These are phyloP conservation scores for Fraxinus paxiana DNA, from an alignment of 305 asterid genomes.

Conservation along the genomic window DNA sequence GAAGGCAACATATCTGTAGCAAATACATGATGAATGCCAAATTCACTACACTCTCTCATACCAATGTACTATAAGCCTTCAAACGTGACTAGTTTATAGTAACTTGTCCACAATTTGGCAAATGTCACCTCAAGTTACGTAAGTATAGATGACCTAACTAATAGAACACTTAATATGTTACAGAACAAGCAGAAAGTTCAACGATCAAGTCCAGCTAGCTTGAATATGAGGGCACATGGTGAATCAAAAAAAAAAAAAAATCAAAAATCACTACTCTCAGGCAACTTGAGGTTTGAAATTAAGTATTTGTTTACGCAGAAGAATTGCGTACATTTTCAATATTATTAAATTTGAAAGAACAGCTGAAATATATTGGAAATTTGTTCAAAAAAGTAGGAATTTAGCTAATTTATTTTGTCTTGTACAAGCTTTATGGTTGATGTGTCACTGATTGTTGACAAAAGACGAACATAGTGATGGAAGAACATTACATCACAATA, in stretches of 20 bases:
- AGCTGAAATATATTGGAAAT: neutral
- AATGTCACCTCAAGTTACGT: neutral
- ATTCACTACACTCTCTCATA: neutral
- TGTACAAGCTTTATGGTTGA: neutral
- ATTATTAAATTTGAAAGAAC: neutral
- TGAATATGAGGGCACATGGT: neutral
- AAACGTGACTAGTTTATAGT: neutral
- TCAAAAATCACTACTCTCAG: neutral
- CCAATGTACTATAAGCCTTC: neutral
- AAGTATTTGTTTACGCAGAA: neutral
- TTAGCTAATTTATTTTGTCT: neutral
- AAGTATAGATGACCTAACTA: neutral
- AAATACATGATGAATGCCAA: neutral
- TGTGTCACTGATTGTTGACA: neutral
- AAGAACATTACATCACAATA: neutral
- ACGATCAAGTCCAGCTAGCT: neutral
- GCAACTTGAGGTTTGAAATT: neutral
- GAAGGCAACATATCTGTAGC: neutral
- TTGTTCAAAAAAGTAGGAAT: neutral
- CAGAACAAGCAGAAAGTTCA: neutral
- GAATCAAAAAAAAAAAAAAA: neutral
- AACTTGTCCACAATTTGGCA: neutral
- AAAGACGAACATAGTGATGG: neutral
- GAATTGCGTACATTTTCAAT: neutral
- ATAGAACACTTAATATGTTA: neutral